phyloP scores from a whole-genome alignment of 164 flowering plant genomes.

The Dillenia turbinata region DNA sequence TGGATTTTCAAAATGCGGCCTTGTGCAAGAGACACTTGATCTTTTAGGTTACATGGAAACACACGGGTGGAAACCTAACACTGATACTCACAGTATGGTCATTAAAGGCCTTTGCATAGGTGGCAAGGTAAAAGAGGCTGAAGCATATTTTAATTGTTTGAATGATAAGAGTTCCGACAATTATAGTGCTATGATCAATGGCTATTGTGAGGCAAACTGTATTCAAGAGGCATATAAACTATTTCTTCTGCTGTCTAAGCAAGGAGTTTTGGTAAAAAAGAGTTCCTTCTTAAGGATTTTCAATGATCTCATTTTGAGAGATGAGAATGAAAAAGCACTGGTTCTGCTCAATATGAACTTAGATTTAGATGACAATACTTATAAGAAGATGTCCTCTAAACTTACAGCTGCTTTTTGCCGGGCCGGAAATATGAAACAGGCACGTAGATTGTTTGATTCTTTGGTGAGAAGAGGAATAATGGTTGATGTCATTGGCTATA shows the following conservation, averaged over 20 bases:
- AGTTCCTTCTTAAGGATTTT: slow-evolving; percentile 43
- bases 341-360: slow-evolving; percentile 30
- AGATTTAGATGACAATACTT: slow-evolving; percentile 25
- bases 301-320: slow-evolving; percentile 36
- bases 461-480: slow-evolving; percentile 31
- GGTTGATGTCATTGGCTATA: slow-evolving; percentile 56
- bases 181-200: slow-evolving; percentile 58
- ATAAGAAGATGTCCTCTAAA: slow-evolving; percentile 27
- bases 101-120: slow-evolving; percentile 65
- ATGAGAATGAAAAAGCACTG: slow-evolving; percentile 36
- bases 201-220: slow-evolving; percentile 51
- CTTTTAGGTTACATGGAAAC: slow-evolving; percentile 45
- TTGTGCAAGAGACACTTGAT: slow-evolving; percentile 20
- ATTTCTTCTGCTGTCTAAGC: slow-evolving; percentile 30
- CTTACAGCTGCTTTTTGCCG: slow-evolving; percentile 52
- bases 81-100: slow-evolving; percentile 36
- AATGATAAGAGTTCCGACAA: slow-evolving; percentile 37
- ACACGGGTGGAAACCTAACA: slow-evolving; percentile 46
- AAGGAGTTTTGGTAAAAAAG: slow-evolving; percentile 22
- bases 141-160: slow-evolving; percentile 34
- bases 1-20: slow-evolving; percentile 55
- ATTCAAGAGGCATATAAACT: slow-evolving; percentile 40
- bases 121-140: slow-evolving; percentile 67
- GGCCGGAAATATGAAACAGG: slow-evolving; percentile 45
- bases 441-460: slow-evolving; percentile 37